Evolutionary conservation across 495 filamentous ascomycete species (phyloP).

Genomic region (Hypoxylon trugodes): DNA sequence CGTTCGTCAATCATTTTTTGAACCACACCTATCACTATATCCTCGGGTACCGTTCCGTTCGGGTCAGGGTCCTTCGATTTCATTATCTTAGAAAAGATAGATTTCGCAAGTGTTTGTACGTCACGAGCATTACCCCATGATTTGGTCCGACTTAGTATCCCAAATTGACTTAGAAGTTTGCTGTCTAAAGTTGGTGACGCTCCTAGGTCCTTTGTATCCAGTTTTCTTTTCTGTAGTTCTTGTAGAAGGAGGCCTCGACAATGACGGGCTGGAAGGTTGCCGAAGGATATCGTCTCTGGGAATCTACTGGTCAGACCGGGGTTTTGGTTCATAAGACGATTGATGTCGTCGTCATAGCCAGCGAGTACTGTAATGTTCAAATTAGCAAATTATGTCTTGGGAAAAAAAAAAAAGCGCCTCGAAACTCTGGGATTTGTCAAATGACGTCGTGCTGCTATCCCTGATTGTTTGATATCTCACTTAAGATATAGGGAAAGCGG

Average conservation of each 20-base stretch:
- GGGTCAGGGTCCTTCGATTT: constrained; percentile 38
- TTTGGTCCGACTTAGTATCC: constrained; percentile 52
- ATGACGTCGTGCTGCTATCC: neutral
- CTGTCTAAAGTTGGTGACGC: constrained; percentile 34
- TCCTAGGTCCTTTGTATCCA: constrained; percentile 54
- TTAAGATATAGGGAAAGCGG: neutral
- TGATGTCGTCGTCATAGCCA: constrained; percentile 76
- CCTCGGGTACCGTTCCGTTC: constrained; percentile 41
- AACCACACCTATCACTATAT: constrained; percentile 49
- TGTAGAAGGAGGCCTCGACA: constrained; percentile 51
- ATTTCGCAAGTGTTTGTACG: constrained; percentile 64
- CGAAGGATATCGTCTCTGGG: constrained; percentile 60
- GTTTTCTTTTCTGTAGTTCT: constrained; percentile 27
- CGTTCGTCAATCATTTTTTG: constrained; percentile 59
- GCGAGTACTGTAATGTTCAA: constrained; percentile 62
- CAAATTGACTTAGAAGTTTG: constrained; percentile 51
- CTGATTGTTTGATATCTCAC: neutral
- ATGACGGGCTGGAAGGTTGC: constrained; percentile 46
- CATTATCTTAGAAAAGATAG: constrained; percentile 58
- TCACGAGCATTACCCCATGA: constrained; percentile 77
- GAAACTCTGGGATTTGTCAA: neutral
- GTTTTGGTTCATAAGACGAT: constrained; percentile 71
- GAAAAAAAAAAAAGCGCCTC: neutral
- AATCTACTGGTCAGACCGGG: constrained; percentile 68
- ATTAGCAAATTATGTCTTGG: constrained; percentile 48